phyloP scores from a whole-genome alignment of 1,284 basidiomycete species.

The Ustilago lituana region DNA sequence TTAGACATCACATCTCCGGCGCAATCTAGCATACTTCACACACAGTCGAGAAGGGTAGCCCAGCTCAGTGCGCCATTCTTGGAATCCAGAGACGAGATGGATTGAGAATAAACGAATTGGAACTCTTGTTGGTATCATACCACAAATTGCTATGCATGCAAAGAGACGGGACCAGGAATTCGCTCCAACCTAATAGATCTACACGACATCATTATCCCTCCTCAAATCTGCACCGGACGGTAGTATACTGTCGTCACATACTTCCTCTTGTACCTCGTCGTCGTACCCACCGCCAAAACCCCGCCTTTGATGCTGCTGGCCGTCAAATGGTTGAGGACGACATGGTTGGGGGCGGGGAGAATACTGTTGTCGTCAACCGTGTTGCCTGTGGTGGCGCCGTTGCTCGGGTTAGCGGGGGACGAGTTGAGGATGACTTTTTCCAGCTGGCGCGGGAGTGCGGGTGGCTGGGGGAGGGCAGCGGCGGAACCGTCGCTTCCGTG shows the following conservation, averaged over 20 bases:
- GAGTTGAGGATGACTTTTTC: slow-evolving; percentile 91
- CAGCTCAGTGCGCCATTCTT: no score
- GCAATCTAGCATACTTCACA: no score
- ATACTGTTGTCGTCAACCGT: slow-evolving; percentile 88
- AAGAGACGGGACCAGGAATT: background rate
- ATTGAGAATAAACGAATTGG: no score
- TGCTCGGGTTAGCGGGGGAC: slow-evolving; percentile 56
- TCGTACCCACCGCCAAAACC: slow-evolving; percentile 90
- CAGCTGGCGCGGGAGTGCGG: slow-evolving; percentile 85
- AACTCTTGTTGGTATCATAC: background rate
- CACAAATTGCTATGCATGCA: background rate
- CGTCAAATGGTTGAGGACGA: slow-evolving; percentile 92
- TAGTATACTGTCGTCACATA: slow-evolving; percentile 77
- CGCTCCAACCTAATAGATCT: no score
- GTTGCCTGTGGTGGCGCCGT: slow-evolving; percentile 53
- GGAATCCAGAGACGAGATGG: no score
- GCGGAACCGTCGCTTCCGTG: slow-evolving; percentile 17
- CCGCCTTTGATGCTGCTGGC: slow-evolving; percentile 95
- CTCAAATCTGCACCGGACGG: slow-evolving; percentile 73
- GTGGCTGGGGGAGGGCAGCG: slow-evolving; percentile 67
- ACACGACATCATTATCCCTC: no score
- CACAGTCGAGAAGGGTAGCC: no score
- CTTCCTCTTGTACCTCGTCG: slow-evolving; percentile 92
- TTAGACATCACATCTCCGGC: slow-evolving; percentile 4
- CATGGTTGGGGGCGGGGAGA: slow-evolving; percentile 86